These are phyloP conservation scores for Yarrowia deformans DNA, from an alignment of 805 yeast species.

Conservation along the genomic window DNA sequence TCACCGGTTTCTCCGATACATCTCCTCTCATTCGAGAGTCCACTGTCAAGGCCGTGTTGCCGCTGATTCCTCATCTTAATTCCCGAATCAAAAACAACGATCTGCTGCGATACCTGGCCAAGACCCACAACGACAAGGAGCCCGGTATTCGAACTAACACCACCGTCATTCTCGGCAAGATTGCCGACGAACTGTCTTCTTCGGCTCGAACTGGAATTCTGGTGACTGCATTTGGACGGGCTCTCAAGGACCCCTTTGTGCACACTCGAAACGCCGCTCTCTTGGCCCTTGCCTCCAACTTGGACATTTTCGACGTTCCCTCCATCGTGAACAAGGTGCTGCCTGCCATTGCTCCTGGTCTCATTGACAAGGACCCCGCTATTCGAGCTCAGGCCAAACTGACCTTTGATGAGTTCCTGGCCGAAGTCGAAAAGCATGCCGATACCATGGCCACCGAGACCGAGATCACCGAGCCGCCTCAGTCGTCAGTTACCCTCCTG, in stretches of 20 bases:
- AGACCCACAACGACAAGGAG: slow-evolving; percentile 76
- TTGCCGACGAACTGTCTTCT: slow-evolving; percentile 67
- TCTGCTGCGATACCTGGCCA: slow-evolving; percentile 78
- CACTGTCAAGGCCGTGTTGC: slow-evolving; percentile 70
- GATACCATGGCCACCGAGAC: slow-evolving; percentile 18
- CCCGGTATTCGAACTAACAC: slow-evolving; percentile 83
- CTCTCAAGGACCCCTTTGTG: slow-evolving; percentile 77
- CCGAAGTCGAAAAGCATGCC: slow-evolving; percentile 54
- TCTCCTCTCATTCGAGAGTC: slow-evolving; percentile 81
- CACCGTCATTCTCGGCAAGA: slow-evolving; percentile 68
- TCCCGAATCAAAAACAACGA: slow-evolving; percentile 89
- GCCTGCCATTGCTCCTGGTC: slow-evolving; percentile 83
- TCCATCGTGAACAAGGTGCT: slow-evolving; percentile 80
- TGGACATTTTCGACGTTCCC: slow-evolving; percentile 72
- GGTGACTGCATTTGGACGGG: slow-evolving; percentile 84
- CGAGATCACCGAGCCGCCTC: slow-evolving; percentile 26
- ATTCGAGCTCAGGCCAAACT: slow-evolving; percentile 77
- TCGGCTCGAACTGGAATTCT: slow-evolving; percentile 70
- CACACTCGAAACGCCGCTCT: slow-evolving; percentile 80
- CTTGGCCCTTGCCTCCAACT: slow-evolving; percentile 69
- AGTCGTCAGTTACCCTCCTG: slow-evolving; percentile 17
- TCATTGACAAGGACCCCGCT: slow-evolving; percentile 73
- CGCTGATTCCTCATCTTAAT: slow-evolving; percentile 67
- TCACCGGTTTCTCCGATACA: slow-evolving; percentile 87
- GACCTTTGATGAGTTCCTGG: slow-evolving; percentile 68